Base-by-base conservation (phyloP, 768 basidiomycete genomes). In the Tephrocybe sp. region DNA sequence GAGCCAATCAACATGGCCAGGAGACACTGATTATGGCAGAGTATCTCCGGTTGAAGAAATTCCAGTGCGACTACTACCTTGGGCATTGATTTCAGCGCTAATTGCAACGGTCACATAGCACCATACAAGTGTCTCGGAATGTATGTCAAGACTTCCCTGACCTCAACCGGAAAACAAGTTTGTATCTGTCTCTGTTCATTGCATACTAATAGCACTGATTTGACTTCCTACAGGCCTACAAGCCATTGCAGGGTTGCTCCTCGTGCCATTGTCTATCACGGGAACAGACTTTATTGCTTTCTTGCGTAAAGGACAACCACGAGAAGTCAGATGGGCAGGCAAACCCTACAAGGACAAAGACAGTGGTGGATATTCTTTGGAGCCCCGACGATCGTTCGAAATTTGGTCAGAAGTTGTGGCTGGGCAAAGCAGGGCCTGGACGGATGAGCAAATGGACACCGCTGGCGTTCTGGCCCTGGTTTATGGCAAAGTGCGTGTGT, bases 281-380 rank as follows among this genome's bases (percentile, higher is more conserved):
- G 89, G 89, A 0, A 77, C 81, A 36, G 89, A 93, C 61, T 92
- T 92, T 60, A 89, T 93, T 52, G 85, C 84, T 12, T 85, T 93
- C 59, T 67, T 91, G 26, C 78, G 89, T n/a, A 83, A 81, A 55
- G 87, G 89, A 4, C 87, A 91, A 65, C 72, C 73, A 19, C 74
- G 76, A n/a, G 73, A 85, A 50, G 82, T 90, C 1, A 76, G 80
- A 45, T 90, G 89, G 89, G 91, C 89, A 0, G 91, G 90, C 0
- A 83, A 82, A 54, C 88, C 89, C 0, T 76, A 78, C 68, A 76
- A 72, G 39, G 62, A 74, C 34, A 72, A 63, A 6, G 55, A 62
- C 8, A 63, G 62, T 41, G 45, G 59, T 31, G 58, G 55, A 10
- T 64, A 78, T 19, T 58, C 61, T 32, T 71, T 93, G 7, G 88